A percentile compares a stretch with the other conserved stretches of the same genome.
phyloP scores from a whole-genome alignment of 805 yeast species.

The Yarrowia osloensis region DNA sequence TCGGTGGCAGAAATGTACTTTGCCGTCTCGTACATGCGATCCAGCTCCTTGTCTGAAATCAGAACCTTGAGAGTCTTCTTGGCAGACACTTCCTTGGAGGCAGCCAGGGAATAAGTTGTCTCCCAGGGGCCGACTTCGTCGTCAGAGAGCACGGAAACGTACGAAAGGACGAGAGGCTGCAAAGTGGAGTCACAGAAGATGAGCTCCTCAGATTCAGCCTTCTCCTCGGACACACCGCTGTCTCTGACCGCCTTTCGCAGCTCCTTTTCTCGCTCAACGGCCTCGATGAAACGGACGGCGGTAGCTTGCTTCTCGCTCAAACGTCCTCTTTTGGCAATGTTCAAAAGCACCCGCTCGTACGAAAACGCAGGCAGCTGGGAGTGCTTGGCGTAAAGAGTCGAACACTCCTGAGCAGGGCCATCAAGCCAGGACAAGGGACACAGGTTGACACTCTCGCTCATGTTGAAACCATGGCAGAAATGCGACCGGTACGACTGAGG shows the following conservation, averaged over 20 bases:
- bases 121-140: constrained; percentile 4
- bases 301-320: constrained; percentile 2
- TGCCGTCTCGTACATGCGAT: background rate
- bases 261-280: background rate
- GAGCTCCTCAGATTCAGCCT: background rate
- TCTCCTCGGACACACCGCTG: background rate
- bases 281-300: background rate
- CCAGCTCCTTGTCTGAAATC: background rate
- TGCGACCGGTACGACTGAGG: constrained; percentile 89
- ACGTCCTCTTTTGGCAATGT: constrained; percentile 28
- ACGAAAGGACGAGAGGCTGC: background rate
- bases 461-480: constrained; percentile 78
- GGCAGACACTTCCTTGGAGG: background rate
- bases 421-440: constrained; percentile 44
- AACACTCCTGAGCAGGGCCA: constrained; percentile 39
- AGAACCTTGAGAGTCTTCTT: background rate
- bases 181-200: background rate
- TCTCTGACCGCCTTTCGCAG: background rate
- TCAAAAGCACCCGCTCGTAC: constrained; percentile 39
- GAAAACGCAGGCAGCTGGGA: constrained; percentile 42
- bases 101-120: background rate
- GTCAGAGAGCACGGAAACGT: background rate
- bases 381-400: constrained; percentile 36
- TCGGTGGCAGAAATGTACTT: background rate
- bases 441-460: constrained; percentile 43